Evolutionary conservation across 176 grass and related monocot genomes (phyloP).

Genomic region (Phoenix dactylifera): DNA sequence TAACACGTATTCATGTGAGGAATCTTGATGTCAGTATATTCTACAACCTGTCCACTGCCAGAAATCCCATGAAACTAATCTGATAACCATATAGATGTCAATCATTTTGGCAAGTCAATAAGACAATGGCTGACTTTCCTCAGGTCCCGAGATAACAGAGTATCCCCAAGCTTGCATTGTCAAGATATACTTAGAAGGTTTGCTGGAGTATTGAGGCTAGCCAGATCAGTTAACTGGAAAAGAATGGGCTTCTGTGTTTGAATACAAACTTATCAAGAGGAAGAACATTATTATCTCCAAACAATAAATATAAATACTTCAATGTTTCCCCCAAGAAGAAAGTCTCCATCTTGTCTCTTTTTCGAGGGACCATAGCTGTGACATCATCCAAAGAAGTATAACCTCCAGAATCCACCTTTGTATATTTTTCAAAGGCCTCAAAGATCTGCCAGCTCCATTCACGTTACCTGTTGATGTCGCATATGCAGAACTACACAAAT

Average conservation of each 20-base stretch:
- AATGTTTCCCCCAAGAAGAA: conserved; percentile 59
- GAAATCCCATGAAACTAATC: too few relatives aligned
- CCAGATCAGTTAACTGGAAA: conserved; percentile 45
- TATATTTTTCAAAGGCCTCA: conserved; percentile 87
- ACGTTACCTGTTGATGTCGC: conserved; percentile 51
- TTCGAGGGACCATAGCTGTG: conserved; percentile 60
- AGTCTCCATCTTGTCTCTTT: conserved; percentile 87
- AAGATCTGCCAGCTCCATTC: conserved; percentile 99
- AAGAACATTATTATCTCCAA: conserved; percentile 69
- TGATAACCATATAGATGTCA: too few relatives aligned
- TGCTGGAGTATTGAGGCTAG: too few relatives aligned
- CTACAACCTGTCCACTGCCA: too few relatives aligned
- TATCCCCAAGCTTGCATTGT: too few relatives aligned
- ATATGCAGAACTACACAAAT: background rate
- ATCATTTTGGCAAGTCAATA: too few relatives aligned
- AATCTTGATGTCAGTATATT: too few relatives aligned
- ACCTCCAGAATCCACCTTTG: conserved; percentile 86
- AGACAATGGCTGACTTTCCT: too few relatives aligned
- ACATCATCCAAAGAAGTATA: conserved; percentile 92
- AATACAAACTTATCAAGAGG: conserved; percentile 88
- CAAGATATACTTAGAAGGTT: too few relatives aligned
- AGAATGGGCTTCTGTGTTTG: conserved; percentile 93
- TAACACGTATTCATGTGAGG: too few relatives aligned
- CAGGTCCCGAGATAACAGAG: too few relatives aligned
- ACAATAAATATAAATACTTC: conserved; percentile 96